Percentiles rank a stretch among this genome's conserved stretches.
Conservation (phyloP, 306 rosid species). For the Cicer arietinum region DNA sequence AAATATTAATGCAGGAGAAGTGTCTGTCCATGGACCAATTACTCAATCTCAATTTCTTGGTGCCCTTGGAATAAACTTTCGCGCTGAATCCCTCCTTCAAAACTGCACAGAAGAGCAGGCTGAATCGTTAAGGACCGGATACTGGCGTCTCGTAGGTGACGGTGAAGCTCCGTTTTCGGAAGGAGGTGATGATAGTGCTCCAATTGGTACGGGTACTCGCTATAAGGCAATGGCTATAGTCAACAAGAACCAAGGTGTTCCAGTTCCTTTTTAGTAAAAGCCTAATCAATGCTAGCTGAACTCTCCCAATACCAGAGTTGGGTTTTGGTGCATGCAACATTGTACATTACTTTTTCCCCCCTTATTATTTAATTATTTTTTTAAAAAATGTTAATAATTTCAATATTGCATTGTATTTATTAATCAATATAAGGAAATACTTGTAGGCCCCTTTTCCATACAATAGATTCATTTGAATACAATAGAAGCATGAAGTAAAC, state of each 20-base stretch:
- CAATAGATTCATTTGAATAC: not conserved
- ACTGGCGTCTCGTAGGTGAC: constrained; percentile 93
- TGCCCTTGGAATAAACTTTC: constrained; percentile 88
- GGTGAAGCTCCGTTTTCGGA: constrained; percentile 98
- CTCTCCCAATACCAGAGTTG: not conserved
- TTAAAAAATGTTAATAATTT: constrained; percentile 12
- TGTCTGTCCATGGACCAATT: constrained; percentile 80
- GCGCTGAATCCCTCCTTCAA: constrained; percentile 78
- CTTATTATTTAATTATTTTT: not conserved
- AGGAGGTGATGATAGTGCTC: constrained; percentile 72
- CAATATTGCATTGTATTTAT: not conserved
- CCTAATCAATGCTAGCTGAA: constrained; percentile 6
- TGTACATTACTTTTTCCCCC: not conserved
- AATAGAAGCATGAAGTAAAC: no score
- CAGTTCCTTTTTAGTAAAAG: constrained; percentile 72
- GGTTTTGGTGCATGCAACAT: not conserved
- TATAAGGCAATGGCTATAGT: constrained; percentile 90
- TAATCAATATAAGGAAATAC: not conserved
- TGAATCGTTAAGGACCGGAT: constrained; percentile 77
- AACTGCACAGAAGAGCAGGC: constrained; percentile 90
- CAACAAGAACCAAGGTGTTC: constrained; percentile 83
- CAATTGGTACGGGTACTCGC: constrained; percentile 94
- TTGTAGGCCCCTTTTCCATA: not conserved
- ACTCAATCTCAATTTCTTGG: constrained; percentile 92
- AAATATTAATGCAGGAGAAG: constrained; percentile 62